Conservation (phyloP, 1,284 basidiomycete genomes). For the Testicularia cyperi region DNA sequence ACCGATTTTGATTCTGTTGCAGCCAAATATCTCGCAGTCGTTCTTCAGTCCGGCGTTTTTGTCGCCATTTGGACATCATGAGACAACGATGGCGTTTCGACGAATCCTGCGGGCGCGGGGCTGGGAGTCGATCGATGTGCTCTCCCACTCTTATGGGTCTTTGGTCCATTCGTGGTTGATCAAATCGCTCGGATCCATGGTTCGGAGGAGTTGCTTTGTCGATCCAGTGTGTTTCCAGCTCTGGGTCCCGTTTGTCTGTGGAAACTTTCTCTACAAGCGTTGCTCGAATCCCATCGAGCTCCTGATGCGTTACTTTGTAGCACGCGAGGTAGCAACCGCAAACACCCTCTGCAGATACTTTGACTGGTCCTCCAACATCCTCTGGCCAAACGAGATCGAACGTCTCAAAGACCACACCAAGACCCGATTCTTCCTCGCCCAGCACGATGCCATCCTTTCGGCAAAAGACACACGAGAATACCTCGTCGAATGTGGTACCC, state of each 20-base stretch:
- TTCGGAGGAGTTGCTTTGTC: slow-evolving; percentile 50
- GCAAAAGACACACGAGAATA: slow-evolving; percentile 41
- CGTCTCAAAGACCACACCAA: slow-evolving; percentile 16
- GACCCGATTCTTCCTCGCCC: slow-evolving; percentile 42
- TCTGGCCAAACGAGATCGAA: slow-evolving; percentile 53
- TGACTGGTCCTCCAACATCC: slow-evolving; percentile 50
- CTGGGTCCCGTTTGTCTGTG: slow-evolving; percentile 50
- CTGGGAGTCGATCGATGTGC: slow-evolving; percentile 37
- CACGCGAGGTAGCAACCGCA: slow-evolving; percentile 44
- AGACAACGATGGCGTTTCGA: slow-evolving; percentile 38
- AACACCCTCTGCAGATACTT: slow-evolving; percentile 51
- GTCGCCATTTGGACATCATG: slow-evolving; percentile 42
- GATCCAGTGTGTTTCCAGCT: slow-evolving; percentile 57
- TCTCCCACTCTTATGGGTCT: slow-evolving; percentile 57
- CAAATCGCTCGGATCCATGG: slow-evolving; percentile 31
- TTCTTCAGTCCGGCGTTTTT: slow-evolving; percentile 47
- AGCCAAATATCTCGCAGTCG: slow-evolving; percentile 52
- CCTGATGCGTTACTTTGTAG: slow-evolving; percentile 55
- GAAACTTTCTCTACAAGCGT: slow-evolving; percentile 52
- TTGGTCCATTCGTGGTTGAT: slow-evolving; percentile 53
- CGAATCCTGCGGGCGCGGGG: slow-evolving; percentile 23
- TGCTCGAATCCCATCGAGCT: slow-evolving; percentile 42
- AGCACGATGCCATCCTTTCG: slow-evolving; percentile 47
- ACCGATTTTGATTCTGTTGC: slow-evolving; percentile 51
- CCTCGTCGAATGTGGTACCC: slow-evolving; percentile 39